Evolutionary conservation across 2,329 filamentous ascomycete species (phyloP).

Genomic region (Neurospora sp.): DNA sequence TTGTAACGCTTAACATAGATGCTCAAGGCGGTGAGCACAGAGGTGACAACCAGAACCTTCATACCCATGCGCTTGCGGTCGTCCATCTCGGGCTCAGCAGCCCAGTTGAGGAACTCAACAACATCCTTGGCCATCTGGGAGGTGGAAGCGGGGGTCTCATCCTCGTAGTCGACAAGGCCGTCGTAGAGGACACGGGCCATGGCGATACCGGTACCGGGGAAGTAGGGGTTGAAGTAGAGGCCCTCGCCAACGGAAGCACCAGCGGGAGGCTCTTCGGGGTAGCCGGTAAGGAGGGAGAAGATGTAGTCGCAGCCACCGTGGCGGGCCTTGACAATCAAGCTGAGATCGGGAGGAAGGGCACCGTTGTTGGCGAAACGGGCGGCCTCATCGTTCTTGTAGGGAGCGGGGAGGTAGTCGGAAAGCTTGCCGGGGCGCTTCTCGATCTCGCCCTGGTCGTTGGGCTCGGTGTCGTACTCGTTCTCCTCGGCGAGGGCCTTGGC

Average conservation of each 20-base stretch:
- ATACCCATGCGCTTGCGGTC: slow-evolving; percentile 99
- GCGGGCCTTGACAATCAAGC: slow-evolving; percentile 92
- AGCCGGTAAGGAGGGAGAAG: slow-evolving; percentile 92
- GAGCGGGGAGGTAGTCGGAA: slow-evolving; percentile 87
- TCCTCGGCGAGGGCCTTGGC: slow-evolving; percentile 95
- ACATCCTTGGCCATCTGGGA: slow-evolving; percentile 99
- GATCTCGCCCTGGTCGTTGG: slow-evolving; percentile 95
- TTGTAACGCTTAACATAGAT: slow-evolving; percentile 99
- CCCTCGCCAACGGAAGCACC: slow-evolving; percentile 77
- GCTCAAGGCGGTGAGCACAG: slow-evolving; percentile 73
- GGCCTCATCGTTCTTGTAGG: slow-evolving; percentile 99
- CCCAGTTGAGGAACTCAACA: slow-evolving; percentile 97
- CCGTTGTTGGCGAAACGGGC: slow-evolving; percentile 97
- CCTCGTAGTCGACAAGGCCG: slow-evolving; percentile 95
- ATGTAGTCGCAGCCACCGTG: slow-evolving; percentile 99
- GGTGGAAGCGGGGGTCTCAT: slow-evolving; percentile 83
- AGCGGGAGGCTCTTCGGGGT: slow-evolving; percentile 90
- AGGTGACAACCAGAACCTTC: slow-evolving; percentile 79
- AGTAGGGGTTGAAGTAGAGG: slow-evolving; percentile 99
- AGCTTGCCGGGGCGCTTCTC: slow-evolving; percentile 98
- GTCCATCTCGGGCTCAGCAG: slow-evolving; percentile 98
- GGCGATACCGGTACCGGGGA: slow-evolving; percentile 96
- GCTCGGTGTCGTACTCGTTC: slow-evolving; percentile 97
- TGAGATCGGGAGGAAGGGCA: slow-evolving; percentile 94
- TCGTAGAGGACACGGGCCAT: slow-evolving; percentile 99